A percentile compares a stretch with the other conserved stretches of the same genome.
These are phyloP conservation scores for Tuber magnatum DNA, from an alignment of 495 filamentous ascomycete species.

Conservation along the genomic window DNA sequence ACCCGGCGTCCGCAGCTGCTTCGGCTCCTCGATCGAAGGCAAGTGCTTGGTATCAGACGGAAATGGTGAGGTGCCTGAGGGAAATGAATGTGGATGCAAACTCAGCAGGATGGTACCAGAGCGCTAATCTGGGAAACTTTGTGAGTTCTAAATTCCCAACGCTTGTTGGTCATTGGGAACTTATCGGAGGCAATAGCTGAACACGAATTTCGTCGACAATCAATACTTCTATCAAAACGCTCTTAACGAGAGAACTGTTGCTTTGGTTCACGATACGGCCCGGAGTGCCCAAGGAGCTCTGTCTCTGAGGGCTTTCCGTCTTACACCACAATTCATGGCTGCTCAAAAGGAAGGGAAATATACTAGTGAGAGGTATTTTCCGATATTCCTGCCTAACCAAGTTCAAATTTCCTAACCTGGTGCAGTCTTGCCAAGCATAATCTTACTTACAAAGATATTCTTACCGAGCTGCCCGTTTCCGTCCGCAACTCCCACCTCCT, in stretches of 20 bases:
- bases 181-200: constrained; percentile 47
- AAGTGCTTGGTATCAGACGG: constrained; percentile 80
- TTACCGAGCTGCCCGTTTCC: constrained; percentile 81
- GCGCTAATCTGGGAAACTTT: constrained; percentile 97
- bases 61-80: constrained; percentile 93
- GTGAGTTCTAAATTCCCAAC: constrained; percentile 27
- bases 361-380: constrained; percentile 58
- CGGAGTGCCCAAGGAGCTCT: constrained; percentile 85
- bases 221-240: constrained; percentile 80
- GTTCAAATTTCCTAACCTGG: constrained; percentile 43
- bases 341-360: constrained; percentile 96
- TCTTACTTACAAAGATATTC: constrained; percentile 86
- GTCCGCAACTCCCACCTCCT: constrained; percentile 97
- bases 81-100: constrained; percentile 98
- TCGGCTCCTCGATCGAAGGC: constrained; percentile 86
- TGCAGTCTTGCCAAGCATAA: constrained; percentile 70
- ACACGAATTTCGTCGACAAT: constrained; percentile 91
- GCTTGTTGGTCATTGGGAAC: not conserved
- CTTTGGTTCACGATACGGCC: constrained; percentile 89
- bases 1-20: constrained; percentile 67
- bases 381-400: constrained; percentile 34
- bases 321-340: constrained; percentile 81
- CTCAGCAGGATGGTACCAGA: constrained; percentile 97
- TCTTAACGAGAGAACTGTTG: constrained; percentile 84
- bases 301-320: constrained; percentile 80